Conservation (phyloP, 352 stramenopile genomes). For the Phytopythium cucurbitacearum region DNA sequence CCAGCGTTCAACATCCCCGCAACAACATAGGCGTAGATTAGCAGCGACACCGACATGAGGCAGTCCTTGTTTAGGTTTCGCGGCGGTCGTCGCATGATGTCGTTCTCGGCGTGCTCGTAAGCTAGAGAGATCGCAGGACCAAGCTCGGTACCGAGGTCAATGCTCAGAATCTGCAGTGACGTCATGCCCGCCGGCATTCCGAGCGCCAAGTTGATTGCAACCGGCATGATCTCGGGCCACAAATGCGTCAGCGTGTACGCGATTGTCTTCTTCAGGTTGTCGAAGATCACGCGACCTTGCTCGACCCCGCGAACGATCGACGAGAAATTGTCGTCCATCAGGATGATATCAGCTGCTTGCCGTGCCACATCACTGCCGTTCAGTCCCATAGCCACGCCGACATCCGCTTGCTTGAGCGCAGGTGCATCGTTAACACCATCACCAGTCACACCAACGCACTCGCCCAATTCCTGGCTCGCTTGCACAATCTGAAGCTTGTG, state of each 20-base stretch:
- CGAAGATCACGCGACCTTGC: slow-evolving; percentile 53
- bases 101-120: slow-evolving; percentile 70
- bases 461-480: slow-evolving; percentile 13
- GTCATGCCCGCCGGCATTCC: slow-evolving; percentile 76
- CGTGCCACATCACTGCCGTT: slow-evolving; percentile 93
- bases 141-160: slow-evolving; percentile 89
- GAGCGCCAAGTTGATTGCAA: slow-evolving; percentile 76
- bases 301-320: slow-evolving; percentile 87
- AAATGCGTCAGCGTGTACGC: slow-evolving; percentile 88
- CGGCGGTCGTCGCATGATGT: slow-evolving; percentile 78
- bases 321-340: slow-evolving; percentile 95
- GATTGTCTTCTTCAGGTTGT: slow-evolving; percentile 93
- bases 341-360: slow-evolving; percentile 92
- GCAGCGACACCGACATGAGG: slow-evolving; percentile 75
- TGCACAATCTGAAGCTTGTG: slow-evolving; percentile 26
- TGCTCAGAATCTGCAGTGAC: slow-evolving; percentile 86
- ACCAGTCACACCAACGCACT: slow-evolving; percentile 76
- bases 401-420: slow-evolving; percentile 82
- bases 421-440: slow-evolving; percentile 65
- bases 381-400: slow-evolving; percentile 96
- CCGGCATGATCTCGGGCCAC: slow-evolving; percentile 69
- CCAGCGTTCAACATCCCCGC: slow-evolving; percentile 77
- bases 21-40: slow-evolving; percentile 81
- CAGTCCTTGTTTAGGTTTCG: slow-evolving; percentile 65
- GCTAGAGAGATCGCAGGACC: slow-evolving; percentile 86